Evolutionary conservation across 208 protist species (phyloP).

Genomic region (Trypanosoma theileri): DNA sequence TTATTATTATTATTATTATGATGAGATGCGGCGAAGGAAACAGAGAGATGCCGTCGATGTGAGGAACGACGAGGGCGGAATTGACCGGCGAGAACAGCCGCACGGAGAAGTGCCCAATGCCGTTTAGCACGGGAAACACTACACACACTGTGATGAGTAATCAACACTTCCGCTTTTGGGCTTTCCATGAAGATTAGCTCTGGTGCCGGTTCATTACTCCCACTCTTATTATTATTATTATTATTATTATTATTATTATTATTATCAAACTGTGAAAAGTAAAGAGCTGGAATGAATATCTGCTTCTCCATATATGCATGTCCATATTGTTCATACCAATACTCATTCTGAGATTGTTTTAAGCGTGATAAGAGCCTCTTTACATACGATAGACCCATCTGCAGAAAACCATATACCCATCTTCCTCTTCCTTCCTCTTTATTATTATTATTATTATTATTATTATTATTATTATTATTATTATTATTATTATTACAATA

Average conservation of each 20-base stretch:
- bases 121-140: not conserved
- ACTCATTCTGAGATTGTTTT: not conserved
- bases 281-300: slow-evolving; percentile 12
- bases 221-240: not conserved
- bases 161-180: too few relatives aligned
- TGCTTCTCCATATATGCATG: not conserved
- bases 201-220: not conserved
- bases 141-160: too few relatives aligned
- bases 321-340: slow-evolving; percentile 18
- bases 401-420: too few relatives aligned
- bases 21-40: slow-evolving; percentile 3
- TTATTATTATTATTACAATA: not conserved
- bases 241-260: not conserved
- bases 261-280: slow-evolving; percentile 1
- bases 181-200: too few relatives aligned
- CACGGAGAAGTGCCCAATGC: slow-evolving; percentile 7
- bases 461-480: not conserved
- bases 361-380: too few relatives aligned
- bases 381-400: too few relatives aligned
- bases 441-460: not conserved
- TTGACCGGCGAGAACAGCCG: slow-evolving; percentile 5
- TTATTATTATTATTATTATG: slow-evolving; percentile 1
- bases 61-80: not conserved
- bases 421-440: too few relatives aligned
- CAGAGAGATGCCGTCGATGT: not conserved